Evolutionary conservation across 306 rosid species (phyloP), one percentile per base, ranked within the genome.

Genomic region (Vigna angularis): DNA sequence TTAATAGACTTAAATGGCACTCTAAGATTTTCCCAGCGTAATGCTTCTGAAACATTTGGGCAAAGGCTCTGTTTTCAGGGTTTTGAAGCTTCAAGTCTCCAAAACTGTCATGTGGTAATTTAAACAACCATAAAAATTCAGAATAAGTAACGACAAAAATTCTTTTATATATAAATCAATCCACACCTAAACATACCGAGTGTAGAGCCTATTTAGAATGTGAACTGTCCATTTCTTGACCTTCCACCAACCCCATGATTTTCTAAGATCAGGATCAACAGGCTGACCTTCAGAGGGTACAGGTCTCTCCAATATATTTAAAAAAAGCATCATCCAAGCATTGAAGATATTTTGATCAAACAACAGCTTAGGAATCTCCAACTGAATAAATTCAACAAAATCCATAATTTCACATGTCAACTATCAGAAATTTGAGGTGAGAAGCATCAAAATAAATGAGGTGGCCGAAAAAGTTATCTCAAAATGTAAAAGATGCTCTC

Each of bases 191-290:
- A 68, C 77, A 72, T 85, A 93, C 99, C 99, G 91, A 57, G 98
- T 95, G 82, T 88, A 95, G 71, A 95, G 89, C 86, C 99, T 85
- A 81, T 95, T 93, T 62, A 95, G 78, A 81, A 95, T 95, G 78
- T 91, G 99, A 73, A 93, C 94, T 8, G 99, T 95, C 99, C 99
- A 93, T 80, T 95, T 95, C 92, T 93, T 95, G 88, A 93, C 99
- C 89, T 95, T 95, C 99, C 99, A 95, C 99, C 99, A 93, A 32
- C 91, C 99, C 99, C 99, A 95, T 73, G 98, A 79, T 82, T 95
- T 95, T 81, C 95, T 82, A 67, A 85, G 85, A 57, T 95, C 98
- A 0, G 94, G 97, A 83, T 95, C 98, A 38, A 79, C 74, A 70
- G 99, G 97, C 83, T 93, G 94, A 68, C 99, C 99, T 84, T 95